Percentiles rank a stretch among this genome's conserved stretches.
Conservation (phyloP, 106 monocot species). For the Posidonia australis region DNA sequence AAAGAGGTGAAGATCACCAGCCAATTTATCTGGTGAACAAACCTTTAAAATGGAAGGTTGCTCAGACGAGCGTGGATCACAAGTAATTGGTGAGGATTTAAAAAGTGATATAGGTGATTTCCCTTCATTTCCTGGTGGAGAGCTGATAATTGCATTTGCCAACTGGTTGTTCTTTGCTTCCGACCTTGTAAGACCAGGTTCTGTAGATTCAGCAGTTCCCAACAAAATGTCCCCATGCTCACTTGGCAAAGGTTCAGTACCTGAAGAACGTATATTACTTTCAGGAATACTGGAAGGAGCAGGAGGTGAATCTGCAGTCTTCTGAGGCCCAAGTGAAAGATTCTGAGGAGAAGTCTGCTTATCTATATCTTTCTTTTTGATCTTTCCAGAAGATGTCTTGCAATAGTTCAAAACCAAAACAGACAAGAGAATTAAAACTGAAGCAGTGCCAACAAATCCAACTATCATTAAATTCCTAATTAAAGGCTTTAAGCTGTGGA, state of each 20-base stretch:
- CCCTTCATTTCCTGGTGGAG: too few species aligned
- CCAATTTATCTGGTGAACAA: constrained; percentile 50
- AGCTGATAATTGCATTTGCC: constrained; percentile 4
- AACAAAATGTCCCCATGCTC: constrained; percentile 10
- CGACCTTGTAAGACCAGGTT: constrained; percentile 9
- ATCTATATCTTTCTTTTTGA: constrained; percentile 4
- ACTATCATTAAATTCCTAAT: constrained; percentile 36
- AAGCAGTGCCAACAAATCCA: constrained; percentile 22
- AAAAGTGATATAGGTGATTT: too few species aligned
- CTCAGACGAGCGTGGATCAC: constrained; percentile 11
- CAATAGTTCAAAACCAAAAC: constrained; percentile 46
- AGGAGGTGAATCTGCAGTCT: constrained; percentile 12
- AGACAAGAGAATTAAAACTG: constrained; percentile 28
- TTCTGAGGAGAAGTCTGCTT: constrained; percentile 12
- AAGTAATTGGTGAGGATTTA: constrained; percentile 27
- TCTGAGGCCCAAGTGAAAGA: constrained; percentile 7
- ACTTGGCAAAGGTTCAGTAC: constrained; percentile 12
- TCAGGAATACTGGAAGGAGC: constrained; percentile 23
- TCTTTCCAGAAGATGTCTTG: constrained; percentile 14
- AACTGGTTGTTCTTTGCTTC: constrained; percentile 5
- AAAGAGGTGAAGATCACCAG: constrained; percentile 70
- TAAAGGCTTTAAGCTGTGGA: constrained; percentile 25
- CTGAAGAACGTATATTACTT: constrained; percentile 20
- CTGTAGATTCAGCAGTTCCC: constrained; percentile 6
- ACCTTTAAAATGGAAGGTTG: constrained; percentile 27